Conservation (phyloP, 192 early-diverging fungal genomes). For the Geosiphon pyriformis region DNA sequence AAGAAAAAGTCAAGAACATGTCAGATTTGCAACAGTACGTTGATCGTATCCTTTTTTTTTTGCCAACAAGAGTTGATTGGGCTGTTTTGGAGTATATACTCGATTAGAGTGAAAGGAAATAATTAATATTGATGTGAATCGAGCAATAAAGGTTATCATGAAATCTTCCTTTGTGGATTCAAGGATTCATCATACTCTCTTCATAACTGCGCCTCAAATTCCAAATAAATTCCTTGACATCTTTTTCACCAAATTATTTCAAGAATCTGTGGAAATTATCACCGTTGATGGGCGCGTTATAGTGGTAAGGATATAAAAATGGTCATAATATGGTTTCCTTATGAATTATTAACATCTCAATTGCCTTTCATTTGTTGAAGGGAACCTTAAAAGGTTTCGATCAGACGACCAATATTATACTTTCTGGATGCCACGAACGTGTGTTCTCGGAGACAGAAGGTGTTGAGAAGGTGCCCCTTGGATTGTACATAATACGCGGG, state of each 20-base stretch:
- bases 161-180: too few relatives aligned
- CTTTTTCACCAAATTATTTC: not conserved
- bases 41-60: conserved; percentile 22
- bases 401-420: conserved; percentile 49
- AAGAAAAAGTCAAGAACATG: too few relatives aligned
- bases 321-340: not conserved
- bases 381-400: conserved; percentile 52
- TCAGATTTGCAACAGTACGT: conserved; percentile 24
- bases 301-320: conserved; percentile 25
- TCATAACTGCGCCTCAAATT: too few relatives aligned
- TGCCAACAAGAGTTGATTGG: too few relatives aligned
- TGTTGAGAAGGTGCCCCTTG: conserved; percentile 41
- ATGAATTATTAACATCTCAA: not conserved
- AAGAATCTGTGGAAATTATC: conserved; percentile 27
- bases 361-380: conserved; percentile 29
- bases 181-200: not conserved
- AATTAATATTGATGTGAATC: too few relatives aligned
- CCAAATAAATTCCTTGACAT: not conserved
- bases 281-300: conserved; percentile 40
- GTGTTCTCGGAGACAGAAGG: conserved; percentile 44
- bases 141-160: too few relatives aligned
- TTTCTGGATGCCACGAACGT: conserved; percentile 46
- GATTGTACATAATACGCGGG: conserved; percentile 51
- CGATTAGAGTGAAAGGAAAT: too few relatives aligned
- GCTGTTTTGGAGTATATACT: too few relatives aligned